Evolutionary conservation across 2,329 filamentous ascomycete species (phyloP).

Genomic region (Elsinoe australis): DNA sequence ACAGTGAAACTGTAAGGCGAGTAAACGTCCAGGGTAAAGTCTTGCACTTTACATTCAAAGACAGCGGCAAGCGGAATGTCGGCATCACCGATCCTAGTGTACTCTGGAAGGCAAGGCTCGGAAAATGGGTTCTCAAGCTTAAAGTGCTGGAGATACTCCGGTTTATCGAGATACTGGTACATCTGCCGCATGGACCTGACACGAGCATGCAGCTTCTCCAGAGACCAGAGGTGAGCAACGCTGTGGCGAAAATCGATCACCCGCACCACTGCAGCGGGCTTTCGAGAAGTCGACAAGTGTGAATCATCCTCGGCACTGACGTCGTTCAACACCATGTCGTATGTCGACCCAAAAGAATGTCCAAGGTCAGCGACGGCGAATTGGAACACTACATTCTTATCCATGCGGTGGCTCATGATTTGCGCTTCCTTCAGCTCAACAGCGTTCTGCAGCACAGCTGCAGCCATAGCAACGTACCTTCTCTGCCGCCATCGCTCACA

Average conservation of each 20-base stretch:
- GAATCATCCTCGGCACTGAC: conserved; percentile 71
- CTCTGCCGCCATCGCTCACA: conserved; percentile 71
- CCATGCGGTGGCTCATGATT: conserved; percentile 94
- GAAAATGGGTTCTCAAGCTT: conserved; percentile 88
- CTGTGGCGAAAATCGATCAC: conserved; percentile 84
- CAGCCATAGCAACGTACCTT: conserved; percentile 89
- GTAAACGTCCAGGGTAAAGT: conserved; percentile 82
- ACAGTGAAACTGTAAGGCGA: conserved; percentile 89
- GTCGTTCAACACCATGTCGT: conserved; percentile 91
- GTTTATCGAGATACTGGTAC: conserved; percentile 91
- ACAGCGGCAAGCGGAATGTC: conserved; percentile 89
- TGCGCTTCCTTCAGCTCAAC: conserved; percentile 89
- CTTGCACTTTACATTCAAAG: conserved; percentile 88
- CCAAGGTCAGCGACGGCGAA: conserved; percentile 87
- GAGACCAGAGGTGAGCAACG: conserved; percentile 86
- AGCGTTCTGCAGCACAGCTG: conserved; percentile 81
- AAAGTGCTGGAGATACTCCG: conserved; percentile 89
- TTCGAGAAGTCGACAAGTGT: conserved; percentile 64
- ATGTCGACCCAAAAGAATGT: conserved; percentile 83
- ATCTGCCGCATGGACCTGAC: conserved; percentile 91
- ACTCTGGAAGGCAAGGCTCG: conserved; percentile 82
- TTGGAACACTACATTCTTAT: conserved; percentile 87
- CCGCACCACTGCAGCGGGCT: conserved; percentile 83
- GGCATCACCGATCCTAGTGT: conserved; percentile 84
- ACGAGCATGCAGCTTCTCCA: conserved; percentile 82